phyloP scores from a whole-genome alignment of 164 flowering plant genomes.

The Euptelea pleiosperma region DNA sequence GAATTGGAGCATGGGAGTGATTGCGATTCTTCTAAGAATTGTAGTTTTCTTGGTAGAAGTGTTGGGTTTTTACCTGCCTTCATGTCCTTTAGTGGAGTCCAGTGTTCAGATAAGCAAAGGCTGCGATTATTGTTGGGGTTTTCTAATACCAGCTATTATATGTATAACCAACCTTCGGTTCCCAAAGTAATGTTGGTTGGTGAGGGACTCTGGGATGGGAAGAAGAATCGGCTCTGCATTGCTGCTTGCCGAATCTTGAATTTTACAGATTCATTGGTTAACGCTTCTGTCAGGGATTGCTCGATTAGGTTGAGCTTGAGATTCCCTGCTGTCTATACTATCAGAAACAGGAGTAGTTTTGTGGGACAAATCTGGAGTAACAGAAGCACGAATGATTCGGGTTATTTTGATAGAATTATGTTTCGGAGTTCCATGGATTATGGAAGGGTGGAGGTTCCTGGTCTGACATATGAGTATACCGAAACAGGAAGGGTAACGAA shows the following conservation, averaged over 20 bases:
- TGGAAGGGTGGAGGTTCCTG: slow-evolving; percentile 12
- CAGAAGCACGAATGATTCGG: slow-evolving; percentile 31
- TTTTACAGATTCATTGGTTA: slow-evolving; percentile 15
- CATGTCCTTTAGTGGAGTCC: slow-evolving; percentile 29
- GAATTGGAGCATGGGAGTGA: slow-evolving; percentile 32
- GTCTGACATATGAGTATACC: slow-evolving; percentile 47
- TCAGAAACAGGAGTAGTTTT: slow-evolving; percentile 29
- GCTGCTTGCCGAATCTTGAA: slow-evolving; percentile 47
- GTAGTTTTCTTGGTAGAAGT: slow-evolving; percentile 41
- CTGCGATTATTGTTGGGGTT: slow-evolving; percentile 29
- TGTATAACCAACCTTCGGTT: slow-evolving; percentile 19
- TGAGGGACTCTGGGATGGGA: slow-evolving; percentile 59
- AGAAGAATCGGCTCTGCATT: slow-evolving; percentile 28
- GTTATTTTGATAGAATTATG: slow-evolving; percentile 37
- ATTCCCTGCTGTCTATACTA: slow-evolving; percentile 38
- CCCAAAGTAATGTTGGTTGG: slow-evolving; percentile 41
- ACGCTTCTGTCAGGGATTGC: slow-evolving; percentile 53
- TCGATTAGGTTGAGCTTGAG: slow-evolving; percentile 42
- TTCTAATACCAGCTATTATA: slow-evolving; percentile 13
- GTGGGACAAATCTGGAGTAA: slow-evolving; percentile 56
- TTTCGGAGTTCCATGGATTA: slow-evolving; percentile 22
- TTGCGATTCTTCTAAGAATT: slow-evolving; percentile 30
- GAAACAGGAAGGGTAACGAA: slow-evolving; percentile 27
- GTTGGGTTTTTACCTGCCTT: slow-evolving; percentile 32
- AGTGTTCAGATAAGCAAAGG: slow-evolving; percentile 29